Evolutionary conservation across 768 basidiomycete species (phyloP).

Genomic region (Boletus huronensis): DNA sequence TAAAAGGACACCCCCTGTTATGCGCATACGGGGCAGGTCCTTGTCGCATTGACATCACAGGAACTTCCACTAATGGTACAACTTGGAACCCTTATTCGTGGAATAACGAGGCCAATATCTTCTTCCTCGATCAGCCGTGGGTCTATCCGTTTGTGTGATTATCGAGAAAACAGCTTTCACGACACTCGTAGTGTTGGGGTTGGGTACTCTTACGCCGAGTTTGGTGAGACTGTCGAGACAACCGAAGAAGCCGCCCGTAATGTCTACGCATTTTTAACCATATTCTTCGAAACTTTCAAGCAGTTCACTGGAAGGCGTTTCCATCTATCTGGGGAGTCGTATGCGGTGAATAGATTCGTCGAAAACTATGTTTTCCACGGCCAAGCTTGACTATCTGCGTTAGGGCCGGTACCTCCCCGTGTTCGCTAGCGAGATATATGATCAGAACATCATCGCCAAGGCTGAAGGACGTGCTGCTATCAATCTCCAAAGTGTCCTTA

Average conservation of each 20-base stretch:
- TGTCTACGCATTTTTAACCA: conserved; percentile 67
- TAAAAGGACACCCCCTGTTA: conserved; percentile 23
- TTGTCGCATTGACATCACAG: conserved; percentile 56
- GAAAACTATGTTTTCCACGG: background rate
- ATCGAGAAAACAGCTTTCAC: background rate
- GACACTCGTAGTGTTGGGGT: conserved; percentile 51
- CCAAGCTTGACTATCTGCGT: background rate
- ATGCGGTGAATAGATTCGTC: conserved; percentile 49
- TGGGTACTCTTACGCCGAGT: conserved; percentile 70
- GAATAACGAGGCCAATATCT: conserved; percentile 65
- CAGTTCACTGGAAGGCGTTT: conserved; percentile 66
- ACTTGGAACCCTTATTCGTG: conserved; percentile 62
- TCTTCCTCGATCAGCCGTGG: conserved; percentile 67
- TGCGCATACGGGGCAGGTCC: conserved; percentile 43
- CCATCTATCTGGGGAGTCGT: conserved; percentile 71
- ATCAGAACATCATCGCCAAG: conserved; percentile 58
- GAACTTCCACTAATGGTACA: conserved; percentile 55
- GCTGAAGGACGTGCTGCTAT: conserved; percentile 49
- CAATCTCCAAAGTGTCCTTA: conserved; percentile 70
- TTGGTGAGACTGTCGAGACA: conserved; percentile 63
- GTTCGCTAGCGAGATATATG: conserved; percentile 74
- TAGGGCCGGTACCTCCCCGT: conserved; percentile 70
- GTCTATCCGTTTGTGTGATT: background rate
- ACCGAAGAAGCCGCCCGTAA: conserved; percentile 81
- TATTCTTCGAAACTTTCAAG: conserved; percentile 78